phyloP scores from a whole-genome alignment of 768 basidiomycete species.

The Ramaria sp. region DNA sequence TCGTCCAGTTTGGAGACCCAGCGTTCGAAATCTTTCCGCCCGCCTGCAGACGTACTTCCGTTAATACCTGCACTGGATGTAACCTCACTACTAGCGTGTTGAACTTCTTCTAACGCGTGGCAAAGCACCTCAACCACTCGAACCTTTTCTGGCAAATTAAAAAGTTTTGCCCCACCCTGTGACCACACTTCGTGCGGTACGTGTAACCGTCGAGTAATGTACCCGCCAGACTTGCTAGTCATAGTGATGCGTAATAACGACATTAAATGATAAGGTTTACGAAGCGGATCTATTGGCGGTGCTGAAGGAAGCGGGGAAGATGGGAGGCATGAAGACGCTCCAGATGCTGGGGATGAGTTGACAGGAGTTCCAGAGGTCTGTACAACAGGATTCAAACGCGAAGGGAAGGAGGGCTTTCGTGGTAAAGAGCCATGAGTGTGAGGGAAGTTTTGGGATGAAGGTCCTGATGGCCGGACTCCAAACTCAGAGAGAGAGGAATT shows the following conservation, averaged over 20 bases:
- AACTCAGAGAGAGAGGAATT: slow-evolving; percentile 33
- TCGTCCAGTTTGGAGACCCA: slow-evolving; percentile 76
- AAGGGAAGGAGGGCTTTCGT: slow-evolving; percentile 55
- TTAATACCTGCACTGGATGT: slow-evolving; percentile 44
- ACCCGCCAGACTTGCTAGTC: slow-evolving; percentile 71
- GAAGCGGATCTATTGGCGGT: slow-evolving; percentile 59
- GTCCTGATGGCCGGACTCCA: slow-evolving; percentile 2
- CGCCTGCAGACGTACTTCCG: slow-evolving; percentile 40
- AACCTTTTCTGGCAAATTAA: slow-evolving; percentile 74
- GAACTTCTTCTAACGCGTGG: slow-evolving; percentile 70
- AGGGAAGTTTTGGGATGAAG: background rate
- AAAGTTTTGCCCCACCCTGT: slow-evolving; percentile 77
- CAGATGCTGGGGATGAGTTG: slow-evolving; percentile 40
- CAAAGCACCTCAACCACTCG: slow-evolving; percentile 73
- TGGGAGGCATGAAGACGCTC: slow-evolving; percentile 26
- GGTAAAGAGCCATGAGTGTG: slow-evolving; percentile 17
- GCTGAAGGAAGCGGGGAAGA: slow-evolving; percentile 66
- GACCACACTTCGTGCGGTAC: slow-evolving; percentile 89
- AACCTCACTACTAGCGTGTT: slow-evolving; percentile 57
- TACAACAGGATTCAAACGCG: slow-evolving; percentile 36
- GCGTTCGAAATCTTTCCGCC: slow-evolving; percentile 64
- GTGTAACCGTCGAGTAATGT: slow-evolving; percentile 75
- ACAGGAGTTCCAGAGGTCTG: slow-evolving; percentile 27
- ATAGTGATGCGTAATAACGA: slow-evolving; percentile 67
- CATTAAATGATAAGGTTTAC: slow-evolving; percentile 91